Conservation (phyloP, 805 yeast genomes). For the Peterozyma toletana region DNA sequence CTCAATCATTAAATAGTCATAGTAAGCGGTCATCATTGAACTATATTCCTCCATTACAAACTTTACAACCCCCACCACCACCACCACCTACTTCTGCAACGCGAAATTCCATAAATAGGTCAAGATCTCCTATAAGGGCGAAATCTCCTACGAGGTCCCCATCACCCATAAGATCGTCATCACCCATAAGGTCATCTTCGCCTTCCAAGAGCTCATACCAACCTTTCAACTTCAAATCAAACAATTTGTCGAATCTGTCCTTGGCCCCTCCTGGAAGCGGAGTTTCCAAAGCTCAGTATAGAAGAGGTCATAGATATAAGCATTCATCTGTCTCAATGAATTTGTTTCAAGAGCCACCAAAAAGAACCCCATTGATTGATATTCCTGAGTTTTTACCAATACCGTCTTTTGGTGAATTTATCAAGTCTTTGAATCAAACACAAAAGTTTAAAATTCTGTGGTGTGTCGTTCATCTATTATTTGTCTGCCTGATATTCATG, state of each 20-base stretch:
- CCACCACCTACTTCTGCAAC: slow-evolving; percentile 4
- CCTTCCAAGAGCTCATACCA: slow-evolving; percentile 19
- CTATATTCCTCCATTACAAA: slow-evolving; percentile 4
- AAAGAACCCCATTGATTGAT: slow-evolving; percentile 46
- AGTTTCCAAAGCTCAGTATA: slow-evolving; percentile 49
- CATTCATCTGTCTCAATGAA: slow-evolving; percentile 97
- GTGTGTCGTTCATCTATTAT: slow-evolving; percentile 48
- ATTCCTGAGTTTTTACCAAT: slow-evolving; percentile 64
- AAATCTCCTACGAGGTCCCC: slow-evolving; percentile 19
- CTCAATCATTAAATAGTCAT: slow-evolving; percentile 1
- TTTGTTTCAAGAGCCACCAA: slow-evolving; percentile 88
- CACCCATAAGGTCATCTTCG: slow-evolving; percentile 22
- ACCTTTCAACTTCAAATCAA: slow-evolving; percentile 66
- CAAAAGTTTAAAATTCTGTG: slow-evolving; percentile 57
- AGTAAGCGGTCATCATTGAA: slow-evolving; percentile 3
- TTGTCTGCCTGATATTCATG: slow-evolving; percentile 50
- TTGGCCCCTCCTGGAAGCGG: slow-evolving; percentile 1
- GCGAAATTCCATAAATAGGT: slow-evolving; percentile 1
- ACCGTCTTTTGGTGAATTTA: slow-evolving; percentile 61
- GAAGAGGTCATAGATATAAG: slow-evolving; percentile 93
- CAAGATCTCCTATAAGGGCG: slow-evolving; percentile 17
- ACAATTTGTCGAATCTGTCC: slow-evolving; percentile 23
- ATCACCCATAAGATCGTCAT: slow-evolving; percentile 20
- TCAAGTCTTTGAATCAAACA: slow-evolving; percentile 45
- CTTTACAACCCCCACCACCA: slow-evolving; percentile 2